phyloP scores from a whole-genome alignment of 306 rosid species.

The Quercus rubra region DNA sequence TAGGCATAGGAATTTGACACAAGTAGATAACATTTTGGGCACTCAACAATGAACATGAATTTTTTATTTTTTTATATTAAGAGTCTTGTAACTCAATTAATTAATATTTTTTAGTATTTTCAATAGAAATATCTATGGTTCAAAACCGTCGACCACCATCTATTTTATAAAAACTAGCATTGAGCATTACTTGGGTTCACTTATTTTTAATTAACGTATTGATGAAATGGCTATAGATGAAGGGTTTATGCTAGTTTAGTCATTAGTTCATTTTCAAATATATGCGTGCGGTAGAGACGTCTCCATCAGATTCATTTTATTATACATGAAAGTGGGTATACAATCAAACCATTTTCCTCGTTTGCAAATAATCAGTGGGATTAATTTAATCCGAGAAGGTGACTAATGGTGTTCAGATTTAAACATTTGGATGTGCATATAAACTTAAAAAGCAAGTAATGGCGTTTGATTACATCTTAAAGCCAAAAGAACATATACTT shows the following conservation, averaged over 20 bases:
- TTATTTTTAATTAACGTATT: not conserved
- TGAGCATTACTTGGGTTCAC: not conserved
- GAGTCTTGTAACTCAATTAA: rapidly evolving
- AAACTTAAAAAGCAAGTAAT: not conserved
- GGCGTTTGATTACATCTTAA: not conserved
- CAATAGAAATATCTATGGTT: no score
- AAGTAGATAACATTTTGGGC: not conserved
- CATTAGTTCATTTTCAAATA: not conserved
- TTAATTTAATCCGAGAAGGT: slow-evolving; percentile 3
- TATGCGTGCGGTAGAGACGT: not conserved
- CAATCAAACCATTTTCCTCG: not conserved
- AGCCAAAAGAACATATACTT: slow-evolving; percentile 10
- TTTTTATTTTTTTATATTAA: no score
- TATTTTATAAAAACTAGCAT: not conserved
- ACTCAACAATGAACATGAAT: no score
- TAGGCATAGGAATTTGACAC: not conserved
- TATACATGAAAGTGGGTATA: not conserved
- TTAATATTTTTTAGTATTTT: no score
- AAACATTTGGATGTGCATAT: not conserved
- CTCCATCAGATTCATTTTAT: not conserved
- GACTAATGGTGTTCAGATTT: slow-evolving; percentile 12
- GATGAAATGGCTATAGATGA: not conserved
- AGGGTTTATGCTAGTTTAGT: not conserved
- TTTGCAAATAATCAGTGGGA: slow-evolving; percentile 25
- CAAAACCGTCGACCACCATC: no score